These are phyloP conservation scores for Cymbopogon citratus DNA, from an alignment of 176 grass and related monocot species.

Conservation along the genomic window DNA sequence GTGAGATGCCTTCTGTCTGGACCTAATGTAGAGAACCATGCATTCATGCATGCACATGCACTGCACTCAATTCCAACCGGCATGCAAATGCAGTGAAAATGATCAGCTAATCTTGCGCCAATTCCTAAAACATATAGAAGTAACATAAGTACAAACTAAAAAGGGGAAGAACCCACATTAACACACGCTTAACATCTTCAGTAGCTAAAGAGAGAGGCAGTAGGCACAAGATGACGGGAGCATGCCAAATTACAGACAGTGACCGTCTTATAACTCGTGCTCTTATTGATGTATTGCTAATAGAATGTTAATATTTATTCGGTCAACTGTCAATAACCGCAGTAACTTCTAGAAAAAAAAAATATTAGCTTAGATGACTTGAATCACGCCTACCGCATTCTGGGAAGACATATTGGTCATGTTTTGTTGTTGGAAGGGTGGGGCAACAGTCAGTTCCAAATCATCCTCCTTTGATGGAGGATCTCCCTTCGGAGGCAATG, in stretches of 20 bases:
- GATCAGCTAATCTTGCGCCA: background rate
- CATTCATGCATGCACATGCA: constrained; percentile 16
- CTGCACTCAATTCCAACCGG: background rate
- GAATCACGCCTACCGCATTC: constrained; percentile 41
- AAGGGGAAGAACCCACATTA: background rate
- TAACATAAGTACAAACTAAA: background rate
- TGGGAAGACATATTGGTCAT: constrained; percentile 45
- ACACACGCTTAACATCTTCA: background rate
- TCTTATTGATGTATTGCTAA: constrained; percentile 42
- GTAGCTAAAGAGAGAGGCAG: background rate
- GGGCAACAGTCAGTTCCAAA: constrained; percentile 43
- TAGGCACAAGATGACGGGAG: background rate
- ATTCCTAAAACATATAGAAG: constrained; percentile 2
- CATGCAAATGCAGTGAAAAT: constrained; percentile 18
- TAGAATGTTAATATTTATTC: constrained; percentile 44
- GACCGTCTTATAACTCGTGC: constrained; percentile 5
- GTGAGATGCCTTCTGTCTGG: constrained; percentile 6
- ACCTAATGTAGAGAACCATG: constrained; percentile 26
- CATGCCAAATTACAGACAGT: constrained; percentile 21
- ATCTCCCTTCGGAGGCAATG: constrained; percentile 18
- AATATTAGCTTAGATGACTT: constrained; percentile 38
- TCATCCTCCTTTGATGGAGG: constrained; percentile 26
- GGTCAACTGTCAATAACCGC: constrained; percentile 24
- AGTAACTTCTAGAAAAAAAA: constrained; percentile 22
- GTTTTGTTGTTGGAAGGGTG: constrained; percentile 42